Percentiles rank a stretch among this genome's conserved stretches.
Evolutionary conservation across 2,329 filamentous ascomycete genomes (phyloP).

Genomic region (Fusarium floridanum): DNA sequence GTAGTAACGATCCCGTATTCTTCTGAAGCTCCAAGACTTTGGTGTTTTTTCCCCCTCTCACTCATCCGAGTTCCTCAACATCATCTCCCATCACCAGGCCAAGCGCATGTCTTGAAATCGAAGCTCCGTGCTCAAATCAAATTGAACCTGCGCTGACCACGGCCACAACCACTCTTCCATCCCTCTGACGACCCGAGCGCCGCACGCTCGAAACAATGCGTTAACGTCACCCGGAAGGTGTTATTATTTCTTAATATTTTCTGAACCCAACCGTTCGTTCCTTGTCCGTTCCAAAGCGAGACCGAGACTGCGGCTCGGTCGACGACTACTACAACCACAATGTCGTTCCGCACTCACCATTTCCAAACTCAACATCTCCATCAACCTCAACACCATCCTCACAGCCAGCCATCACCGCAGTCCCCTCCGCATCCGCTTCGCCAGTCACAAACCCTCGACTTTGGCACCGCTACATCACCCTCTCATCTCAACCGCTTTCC

Average conservation of each 20-base stretch:
- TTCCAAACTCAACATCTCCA: constrained; percentile 40
- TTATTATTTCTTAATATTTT: constrained; percentile 35
- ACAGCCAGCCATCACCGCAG: constrained; percentile 23
- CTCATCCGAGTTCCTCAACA: constrained; percentile 5
- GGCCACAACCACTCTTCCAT: constrained; percentile 20
- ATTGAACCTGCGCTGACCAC: constrained; percentile 17
- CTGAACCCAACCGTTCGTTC: constrained; percentile 14
- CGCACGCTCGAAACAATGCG: constrained; percentile 48
- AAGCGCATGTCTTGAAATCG: constrained; percentile 43
- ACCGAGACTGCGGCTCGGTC: constrained; percentile 36
- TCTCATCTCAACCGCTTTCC: constrained; percentile 69
- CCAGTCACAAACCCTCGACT: constrained; percentile 67
- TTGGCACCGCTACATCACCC: constrained; percentile 52
- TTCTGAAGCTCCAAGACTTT: constrained; percentile 24
- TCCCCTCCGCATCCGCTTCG: constrained; percentile 56
- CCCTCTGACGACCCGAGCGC: constrained; percentile 40
- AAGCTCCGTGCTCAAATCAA: constrained; percentile 27
- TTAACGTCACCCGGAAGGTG: constrained; percentile 44
- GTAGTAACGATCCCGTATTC: constrained; percentile 42
- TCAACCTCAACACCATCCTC: constrained; percentile 35
- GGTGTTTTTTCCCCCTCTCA: constrained; percentile 17
- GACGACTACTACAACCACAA: constrained; percentile 51
- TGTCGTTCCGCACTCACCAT: constrained; percentile 70
- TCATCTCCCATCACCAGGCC: constrained; percentile 9
- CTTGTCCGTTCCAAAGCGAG: constrained; percentile 29